Evolutionary conservation across 257 asterid genomes (phyloP), one percentile per base, ranked within the genome.

Genomic region (Nicotiana sylvestris): DNA sequence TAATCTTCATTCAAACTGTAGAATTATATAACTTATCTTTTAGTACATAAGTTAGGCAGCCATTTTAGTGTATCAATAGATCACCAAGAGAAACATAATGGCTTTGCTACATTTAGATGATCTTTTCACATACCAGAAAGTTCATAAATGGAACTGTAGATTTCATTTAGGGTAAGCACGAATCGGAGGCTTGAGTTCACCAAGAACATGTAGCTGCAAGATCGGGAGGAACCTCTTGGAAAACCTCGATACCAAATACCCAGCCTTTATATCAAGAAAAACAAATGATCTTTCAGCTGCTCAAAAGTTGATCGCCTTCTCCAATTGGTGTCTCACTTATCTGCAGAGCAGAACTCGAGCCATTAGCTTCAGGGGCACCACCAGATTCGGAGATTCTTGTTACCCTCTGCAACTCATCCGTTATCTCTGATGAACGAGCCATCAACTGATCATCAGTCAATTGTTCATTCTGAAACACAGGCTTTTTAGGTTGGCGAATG

Each of bases 401-500:
- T 82, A 91, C 87, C 83, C 91, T 90, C 83, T 93, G 94, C 84
- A 96, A 65, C 67, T 96, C 98, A 62, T 93, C 94, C 2, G 90
- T 55, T 80, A 86, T 83, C n/a, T 86, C 91, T 25, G 91, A 78
- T n/a, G 95, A 77, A 10, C 86, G 93, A 80, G 90, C 81, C 16
- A 89, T 85, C 66, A 89, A 76, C 81, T 93, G 93, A 76, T 93
- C 97, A 46, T 94, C 97, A 0, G 85, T 91, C 87, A 90, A 32
- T 64, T 85, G 89, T 18, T 91, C 96, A 25, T 86, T 86, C 84
- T 87, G 94, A 21, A 53, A 29, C 2, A 85, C 29, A 21, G 93
- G 70, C 86, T 90, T 94, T 89, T 96, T 96, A 17, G 97, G 97
- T 81, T 96, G 97, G 39, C 99, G 93, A 87, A 96, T 96, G 79